These are phyloP conservation scores for Artemisia argyi DNA, from an alignment of 129 eudicot genomes.

Conservation along the genomic window DNA sequence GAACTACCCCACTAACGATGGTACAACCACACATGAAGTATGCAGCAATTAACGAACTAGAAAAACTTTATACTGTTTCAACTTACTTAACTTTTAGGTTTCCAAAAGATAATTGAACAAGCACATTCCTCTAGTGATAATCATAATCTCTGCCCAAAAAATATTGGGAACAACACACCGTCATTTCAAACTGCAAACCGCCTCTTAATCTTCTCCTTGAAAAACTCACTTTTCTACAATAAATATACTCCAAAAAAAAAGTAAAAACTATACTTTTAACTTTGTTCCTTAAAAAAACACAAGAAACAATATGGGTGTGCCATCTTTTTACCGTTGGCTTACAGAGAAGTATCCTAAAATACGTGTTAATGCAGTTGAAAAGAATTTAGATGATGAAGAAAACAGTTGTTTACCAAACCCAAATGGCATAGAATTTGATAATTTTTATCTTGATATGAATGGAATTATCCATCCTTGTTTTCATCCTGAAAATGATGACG, in stretches of 20 bases:
- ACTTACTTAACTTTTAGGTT: too few relatives aligned
- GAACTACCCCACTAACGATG: too few relatives aligned
- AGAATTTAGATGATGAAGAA: not conserved
- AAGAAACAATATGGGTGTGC: constrained; percentile 45
- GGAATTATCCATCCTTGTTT: constrained; percentile 80
- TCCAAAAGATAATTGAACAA: not conserved
- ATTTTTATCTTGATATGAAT: constrained; percentile 65
- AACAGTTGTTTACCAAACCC: constrained; percentile 23
- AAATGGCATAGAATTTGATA: constrained; percentile 55
- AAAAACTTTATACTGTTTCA: too few relatives aligned
- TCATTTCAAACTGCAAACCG: not conserved
- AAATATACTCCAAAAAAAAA: not conserved
- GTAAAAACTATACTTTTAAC: not conserved
- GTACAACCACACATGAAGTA: too few relatives aligned
- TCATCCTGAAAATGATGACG: constrained; percentile 52
- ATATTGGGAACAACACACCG: not conserved
- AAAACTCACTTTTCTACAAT: not conserved
- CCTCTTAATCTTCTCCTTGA: not conserved
- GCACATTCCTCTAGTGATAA: not conserved
- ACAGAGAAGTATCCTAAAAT: constrained; percentile 42
- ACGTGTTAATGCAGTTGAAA: constrained; percentile 33
- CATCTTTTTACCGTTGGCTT: constrained; percentile 64
- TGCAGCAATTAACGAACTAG: too few relatives aligned
- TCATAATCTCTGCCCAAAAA: not conserved
- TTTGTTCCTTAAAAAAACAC: not conserved